These are phyloP conservation scores for Sphaerulina vaccinii DNA, from an alignment of 2,329 filamentous ascomycete species.

Conservation along the genomic window DNA sequence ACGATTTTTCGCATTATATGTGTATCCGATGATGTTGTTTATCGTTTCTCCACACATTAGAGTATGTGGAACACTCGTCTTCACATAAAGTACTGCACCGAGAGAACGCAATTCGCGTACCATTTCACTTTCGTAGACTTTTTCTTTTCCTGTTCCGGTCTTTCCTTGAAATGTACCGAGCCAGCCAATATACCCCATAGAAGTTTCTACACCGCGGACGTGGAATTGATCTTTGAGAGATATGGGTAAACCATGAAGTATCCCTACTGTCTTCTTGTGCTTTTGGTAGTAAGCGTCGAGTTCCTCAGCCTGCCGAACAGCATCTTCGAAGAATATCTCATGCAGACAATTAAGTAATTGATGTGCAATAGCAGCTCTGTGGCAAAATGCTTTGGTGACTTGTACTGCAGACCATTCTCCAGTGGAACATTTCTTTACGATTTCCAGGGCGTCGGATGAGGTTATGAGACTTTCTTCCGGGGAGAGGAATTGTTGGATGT, in stretches of 20 bases:
- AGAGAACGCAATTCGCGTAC: slow-evolving; percentile 54
- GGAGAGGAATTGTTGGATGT: slow-evolving; percentile 57
- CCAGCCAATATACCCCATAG: slow-evolving; percentile 64
- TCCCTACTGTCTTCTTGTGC: slow-evolving; percentile 43
- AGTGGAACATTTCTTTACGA: slow-evolving; percentile 54
- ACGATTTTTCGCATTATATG: slow-evolving; percentile 57
- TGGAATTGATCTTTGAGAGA: slow-evolving; percentile 53
- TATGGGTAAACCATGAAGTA: slow-evolving; percentile 50
- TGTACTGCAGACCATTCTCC: slow-evolving; percentile 59
- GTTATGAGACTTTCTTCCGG: slow-evolving; percentile 60
- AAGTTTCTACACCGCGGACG: slow-evolving; percentile 48
- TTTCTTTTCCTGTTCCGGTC: slow-evolving; percentile 51
- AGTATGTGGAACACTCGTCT: slow-evolving; percentile 58
- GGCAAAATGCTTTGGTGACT: slow-evolving; percentile 57
- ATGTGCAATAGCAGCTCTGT: slow-evolving; percentile 54
- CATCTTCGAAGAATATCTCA: slow-evolving; percentile 51
- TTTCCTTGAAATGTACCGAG: slow-evolving; percentile 60
- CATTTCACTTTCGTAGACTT: slow-evolving; percentile 57
- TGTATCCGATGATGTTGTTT: slow-evolving; percentile 61
- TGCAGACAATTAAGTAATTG: slow-evolving; percentile 49
- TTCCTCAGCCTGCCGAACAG: slow-evolving; percentile 43
- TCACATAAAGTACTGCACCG: slow-evolving; percentile 57
- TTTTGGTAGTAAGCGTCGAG: slow-evolving; percentile 43
- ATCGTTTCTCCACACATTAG: slow-evolving; percentile 59
- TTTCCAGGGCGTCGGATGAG: slow-evolving; percentile 57